Evolutionary conservation across 2,329 filamentous ascomycete species (phyloP), one percentile per base, ranked within the genome.

Genomic region (Trichoderma koningiopsis): DNA sequence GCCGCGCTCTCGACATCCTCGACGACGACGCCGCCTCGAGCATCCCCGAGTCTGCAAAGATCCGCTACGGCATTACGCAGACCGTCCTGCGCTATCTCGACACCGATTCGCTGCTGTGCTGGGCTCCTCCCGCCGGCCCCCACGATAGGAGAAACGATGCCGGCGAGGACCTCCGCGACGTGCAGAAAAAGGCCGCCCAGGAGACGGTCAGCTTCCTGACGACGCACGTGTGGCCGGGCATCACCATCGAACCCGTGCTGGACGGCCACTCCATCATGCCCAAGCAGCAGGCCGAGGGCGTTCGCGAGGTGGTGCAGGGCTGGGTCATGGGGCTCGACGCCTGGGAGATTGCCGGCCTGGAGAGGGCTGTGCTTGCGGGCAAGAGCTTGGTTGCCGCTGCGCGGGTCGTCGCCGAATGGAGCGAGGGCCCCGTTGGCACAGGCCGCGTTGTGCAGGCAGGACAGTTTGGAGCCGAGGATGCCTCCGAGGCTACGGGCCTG

Each of bases 81-180:
- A 90, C 88, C 72, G 82, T 96, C 63, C 87, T 98, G 85, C 88
- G 91, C 58, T 98, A 98, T 79, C 86, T 99, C 31, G 90, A 94
- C 75, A 98, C 96, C 0, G 96, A 99, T 81, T 94, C 93, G 0
- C 82, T 98, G 43, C 88, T 99, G 1, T 98, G 95, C 86, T 97
- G 94, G 92, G 93, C 86, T 29, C 85, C 88, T 52, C 83, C 84
- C 2, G 83, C 85, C 1, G 81, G 83, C 43, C 81, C 88, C 52
- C 79, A 83, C 35, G 81, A 86, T 61, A 75, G 78, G 4, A 79
- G 78, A 55, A 84, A 85, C 68, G 84, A 83, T 5, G 79, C 80
- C 13, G 82, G 82, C 43, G 84, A 89, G 75, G 88, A 86, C 8
- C 84, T 99, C 64, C 86, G 93, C 19, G 86, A 91, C 57, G 82